Evolutionary conservation across 305 asterid genomes (phyloP).

Genomic region (Galium porrigens): DNA sequence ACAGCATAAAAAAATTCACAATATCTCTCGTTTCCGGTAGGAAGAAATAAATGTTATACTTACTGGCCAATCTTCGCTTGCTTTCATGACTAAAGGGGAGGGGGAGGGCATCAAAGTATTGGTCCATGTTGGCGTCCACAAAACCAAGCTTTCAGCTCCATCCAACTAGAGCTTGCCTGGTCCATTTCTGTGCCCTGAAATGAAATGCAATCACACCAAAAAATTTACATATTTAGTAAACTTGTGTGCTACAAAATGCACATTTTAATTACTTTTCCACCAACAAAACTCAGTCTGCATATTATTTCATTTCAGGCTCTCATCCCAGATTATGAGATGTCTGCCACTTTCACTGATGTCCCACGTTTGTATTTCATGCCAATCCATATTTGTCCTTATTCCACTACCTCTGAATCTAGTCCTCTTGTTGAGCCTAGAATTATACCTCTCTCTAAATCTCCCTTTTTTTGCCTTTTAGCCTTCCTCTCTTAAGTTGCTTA

Average conservation of each 20-base stretch:
- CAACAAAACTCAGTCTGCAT: constrained; percentile 11
- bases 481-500: constrained; percentile 18
- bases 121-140: constrained; percentile 41
- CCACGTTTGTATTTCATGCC: constrained; percentile 6
- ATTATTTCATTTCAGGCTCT: constrained; percentile 12
- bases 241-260: constrained; percentile 24
- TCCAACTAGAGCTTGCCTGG: constrained; percentile 26
- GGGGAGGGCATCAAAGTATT: not conserved
- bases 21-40: not conserved
- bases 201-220: constrained; percentile 23
- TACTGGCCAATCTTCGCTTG: not conserved
- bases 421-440: not conserved
- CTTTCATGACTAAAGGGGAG: not conserved
- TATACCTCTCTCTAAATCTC: not conserved
- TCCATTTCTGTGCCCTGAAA: constrained; percentile 24
- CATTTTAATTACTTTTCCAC: constrained; percentile 28
- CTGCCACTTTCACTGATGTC: constrained; percentile 27
- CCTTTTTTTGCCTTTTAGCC: not conserved
- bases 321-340: constrained; percentile 7
- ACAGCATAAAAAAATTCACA: not conserved
- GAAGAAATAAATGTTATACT: not conserved
- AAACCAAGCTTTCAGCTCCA: constrained; percentile 20
- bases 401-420: not conserved
- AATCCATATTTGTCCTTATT: constrained; percentile 1
- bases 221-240: constrained; percentile 20